Percentiles rank a stretch among this genome's conserved stretches.
phyloP scores from a whole-genome alignment of 148 eudicot species.

The Diospyros kaki region DNA sequence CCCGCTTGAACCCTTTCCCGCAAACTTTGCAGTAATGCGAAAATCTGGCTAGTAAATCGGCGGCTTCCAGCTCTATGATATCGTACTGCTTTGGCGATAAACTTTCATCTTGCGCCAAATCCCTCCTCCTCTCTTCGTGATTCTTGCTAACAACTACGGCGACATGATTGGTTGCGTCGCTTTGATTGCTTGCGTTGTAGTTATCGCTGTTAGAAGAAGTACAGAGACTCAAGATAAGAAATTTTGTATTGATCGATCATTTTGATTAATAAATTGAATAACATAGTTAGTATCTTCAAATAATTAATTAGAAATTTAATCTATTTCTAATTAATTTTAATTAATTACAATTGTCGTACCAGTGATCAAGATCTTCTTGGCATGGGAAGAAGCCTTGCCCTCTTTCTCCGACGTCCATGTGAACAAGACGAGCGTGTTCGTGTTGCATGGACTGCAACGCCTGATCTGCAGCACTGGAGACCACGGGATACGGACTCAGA shows the following conservation, averaged over 20 bases:
- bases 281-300: too few relatives aligned
- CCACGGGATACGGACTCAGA: background rate
- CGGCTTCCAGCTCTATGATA: slow-evolving; percentile 58
- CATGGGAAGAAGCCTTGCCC: slow-evolving; percentile 11
- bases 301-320: too few relatives aligned
- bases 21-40: slow-evolving; percentile 83
- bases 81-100: slow-evolving; percentile 29
- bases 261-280: too few relatives aligned
- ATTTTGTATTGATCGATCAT: too few relatives aligned
- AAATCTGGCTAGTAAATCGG: slow-evolving; percentile 66
- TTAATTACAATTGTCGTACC: slow-evolving; percentile 3
- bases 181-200: slow-evolving; percentile 5
- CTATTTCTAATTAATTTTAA: too few relatives aligned
- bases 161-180: background rate
- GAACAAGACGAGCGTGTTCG: background rate
- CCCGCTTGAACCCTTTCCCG: slow-evolving; percentile 84
- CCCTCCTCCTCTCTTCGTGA: background rate
- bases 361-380: slow-evolving; percentile 7
- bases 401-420: background rate
- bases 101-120: background rate
- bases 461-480: background rate
- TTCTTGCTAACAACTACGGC: background rate
- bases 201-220: background rate
- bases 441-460: background rate
- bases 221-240: too few relatives aligned